Evolutionary conservation across 2,329 filamentous ascomycete species (phyloP), one percentile per base, ranked within the genome.

Genomic region (Malbranchea cinnamomea): DNA sequence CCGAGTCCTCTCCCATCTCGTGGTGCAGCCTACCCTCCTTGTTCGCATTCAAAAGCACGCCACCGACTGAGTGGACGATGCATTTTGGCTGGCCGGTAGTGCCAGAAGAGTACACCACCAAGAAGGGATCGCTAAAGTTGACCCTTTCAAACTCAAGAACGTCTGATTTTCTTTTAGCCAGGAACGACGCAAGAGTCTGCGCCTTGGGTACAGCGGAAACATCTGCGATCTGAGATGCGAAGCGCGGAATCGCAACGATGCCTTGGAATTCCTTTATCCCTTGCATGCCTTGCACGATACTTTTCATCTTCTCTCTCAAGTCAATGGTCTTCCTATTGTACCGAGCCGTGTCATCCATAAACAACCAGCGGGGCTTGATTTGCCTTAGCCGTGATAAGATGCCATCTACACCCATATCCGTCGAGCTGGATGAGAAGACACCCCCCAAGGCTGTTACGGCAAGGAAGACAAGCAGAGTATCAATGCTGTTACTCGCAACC

Each of bases 1-100:
- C 69, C 23, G 84, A 81, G 2, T 64, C 60, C 0, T 76, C 67
- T 6, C 67, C 65, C 39, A 98, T 73, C 13, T 84, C 83, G 50
- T 79, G 81, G 50, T 95, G 87, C 3, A 95, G 64, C 26, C 78
- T 68, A 49, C 92, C 85, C 51, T 95, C 89, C 52, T 98, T 98
- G 57, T 95, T 95, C 60, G 95, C 89, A 52, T 95, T 87, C 29
- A 95, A 68, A 5, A 98, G 62, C 0, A 87, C 94, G 5, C 89
- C 89, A 8, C 89, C 68, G 0, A 83, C 77, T 0, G 83, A 87
- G 52, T 98, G 89, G 2, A 94, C 78, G 41, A 98, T 95, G 41
- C 85, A 87, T 54, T 95, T 95, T 5, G 89, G 87, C 11, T 71
- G 57, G 2, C 74, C 74, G 0, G 89, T 95, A 0, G 89, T 98